Percentiles rank a stretch among this genome's conserved stretches.
phyloP scores from a whole-genome alignment of 345 rosid genomes.

The Salix koriyanagi region DNA sequence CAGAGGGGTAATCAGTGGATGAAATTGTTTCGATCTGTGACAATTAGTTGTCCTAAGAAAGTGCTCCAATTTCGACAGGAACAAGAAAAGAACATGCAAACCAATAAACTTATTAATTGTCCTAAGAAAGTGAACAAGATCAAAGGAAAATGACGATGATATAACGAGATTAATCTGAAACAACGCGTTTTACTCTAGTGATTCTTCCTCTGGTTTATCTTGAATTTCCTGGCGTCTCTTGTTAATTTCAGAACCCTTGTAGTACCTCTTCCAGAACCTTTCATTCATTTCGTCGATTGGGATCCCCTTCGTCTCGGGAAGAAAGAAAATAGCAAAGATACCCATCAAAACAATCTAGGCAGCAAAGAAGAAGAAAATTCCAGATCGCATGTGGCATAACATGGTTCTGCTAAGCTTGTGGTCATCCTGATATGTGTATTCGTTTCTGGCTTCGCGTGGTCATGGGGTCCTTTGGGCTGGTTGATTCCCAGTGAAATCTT shows the following conservation, averaged over 20 bases:
- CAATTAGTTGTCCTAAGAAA: too few species aligned
- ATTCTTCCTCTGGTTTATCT: neutral
- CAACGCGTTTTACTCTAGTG: neutral
- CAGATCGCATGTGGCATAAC: slow-evolving; percentile 42
- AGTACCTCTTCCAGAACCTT: slow-evolving; percentile 50
- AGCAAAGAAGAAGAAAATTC: slow-evolving; percentile 56
- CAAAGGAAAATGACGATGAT: too few species aligned
- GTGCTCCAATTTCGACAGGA: too few species aligned
- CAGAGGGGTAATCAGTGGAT: too few species aligned
- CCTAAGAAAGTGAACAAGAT: neutral
- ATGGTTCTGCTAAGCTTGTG: slow-evolving; percentile 10
- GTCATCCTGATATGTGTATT: too few species aligned
- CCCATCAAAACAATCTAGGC: slow-evolving; percentile 39
- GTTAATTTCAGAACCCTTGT: neutral
- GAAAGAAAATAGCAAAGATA: slow-evolving; percentile 19
- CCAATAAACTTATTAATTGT: neutral
- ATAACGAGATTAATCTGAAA: too few species aligned
- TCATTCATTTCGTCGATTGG: slow-evolving; percentile 55
- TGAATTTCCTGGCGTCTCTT: neutral
- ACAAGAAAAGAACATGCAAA: neutral
- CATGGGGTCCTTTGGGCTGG: too few species aligned
- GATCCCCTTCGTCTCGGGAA: slow-evolving; percentile 67
- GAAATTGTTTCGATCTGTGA: too few species aligned
- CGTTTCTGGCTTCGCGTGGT: too few species aligned
- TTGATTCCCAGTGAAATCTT: too few species aligned